Conservation (phyloP, 148 eudicot genomes). For the Limonium bicolor region DNA sequence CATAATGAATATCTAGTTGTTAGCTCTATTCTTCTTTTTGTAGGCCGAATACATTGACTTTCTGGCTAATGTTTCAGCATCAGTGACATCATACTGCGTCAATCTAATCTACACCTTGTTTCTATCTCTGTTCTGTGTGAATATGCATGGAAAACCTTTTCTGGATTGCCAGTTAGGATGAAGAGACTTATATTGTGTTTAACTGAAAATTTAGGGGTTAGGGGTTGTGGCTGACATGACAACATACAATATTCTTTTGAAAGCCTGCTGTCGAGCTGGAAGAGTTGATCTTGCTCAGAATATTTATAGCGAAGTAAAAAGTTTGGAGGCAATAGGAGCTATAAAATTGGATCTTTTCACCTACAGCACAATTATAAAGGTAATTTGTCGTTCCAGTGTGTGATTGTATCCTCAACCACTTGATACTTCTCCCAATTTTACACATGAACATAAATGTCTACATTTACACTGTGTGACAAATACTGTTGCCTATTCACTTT, state of each 20-base stretch:
- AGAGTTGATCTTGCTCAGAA: slow-evolving; percentile 89
- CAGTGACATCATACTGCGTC: too few relatives aligned
- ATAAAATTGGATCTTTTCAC: slow-evolving; percentile 84
- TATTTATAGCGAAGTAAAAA: slow-evolving; percentile 49
- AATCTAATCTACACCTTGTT: too few relatives aligned
- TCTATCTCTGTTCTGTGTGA: background rate
- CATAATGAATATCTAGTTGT: too few relatives aligned
- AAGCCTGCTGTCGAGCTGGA: slow-evolving; percentile 75
- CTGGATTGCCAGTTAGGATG: background rate
- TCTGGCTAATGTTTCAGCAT: too few relatives aligned
- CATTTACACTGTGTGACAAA: too few relatives aligned
- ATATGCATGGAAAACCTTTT: background rate
- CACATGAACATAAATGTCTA: too few relatives aligned
- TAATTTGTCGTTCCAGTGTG: slow-evolving; percentile 7
- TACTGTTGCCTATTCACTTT: background rate
- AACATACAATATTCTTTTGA: slow-evolving; percentile 80
- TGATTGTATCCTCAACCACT: background rate
- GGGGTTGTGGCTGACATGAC: slow-evolving; percentile 71
- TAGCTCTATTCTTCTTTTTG: too few relatives aligned
- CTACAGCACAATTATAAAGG: slow-evolving; percentile 93
- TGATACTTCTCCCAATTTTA: too few relatives aligned
- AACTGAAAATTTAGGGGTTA: slow-evolving; percentile 27
- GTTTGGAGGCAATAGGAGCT: slow-evolving; percentile 50
- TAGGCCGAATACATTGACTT: too few relatives aligned
- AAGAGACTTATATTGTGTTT: background rate